These are phyloP conservation scores for Solanum chacoense DNA, from an alignment of 305 asterid species.

Conservation along the genomic window DNA sequence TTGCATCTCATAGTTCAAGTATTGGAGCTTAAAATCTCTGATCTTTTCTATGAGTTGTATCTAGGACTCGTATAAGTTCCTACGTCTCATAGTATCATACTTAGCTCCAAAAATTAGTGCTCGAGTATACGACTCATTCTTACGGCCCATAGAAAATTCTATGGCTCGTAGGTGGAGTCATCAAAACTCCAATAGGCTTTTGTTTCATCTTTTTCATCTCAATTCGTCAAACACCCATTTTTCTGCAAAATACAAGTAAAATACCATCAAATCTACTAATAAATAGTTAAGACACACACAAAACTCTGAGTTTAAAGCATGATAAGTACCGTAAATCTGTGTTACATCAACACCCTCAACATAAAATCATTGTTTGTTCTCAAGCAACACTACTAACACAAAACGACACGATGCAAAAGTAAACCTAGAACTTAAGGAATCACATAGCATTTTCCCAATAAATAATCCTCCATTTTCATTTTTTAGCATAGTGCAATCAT, in stretches of 20 bases:
- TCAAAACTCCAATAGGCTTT: neutral
- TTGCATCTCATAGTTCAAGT: neutral
- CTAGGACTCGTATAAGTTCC: neutral
- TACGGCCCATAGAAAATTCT: neutral
- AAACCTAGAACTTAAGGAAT: neutral
- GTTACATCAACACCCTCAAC: neutral
- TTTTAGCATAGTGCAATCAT: neutral
- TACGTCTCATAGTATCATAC: neutral
- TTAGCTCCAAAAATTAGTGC: neutral
- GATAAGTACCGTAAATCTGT: neutral
- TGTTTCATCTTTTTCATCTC: neutral
- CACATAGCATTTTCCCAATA: neutral
- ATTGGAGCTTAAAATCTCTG: neutral
- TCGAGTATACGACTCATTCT: neutral
- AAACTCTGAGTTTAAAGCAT: neutral
- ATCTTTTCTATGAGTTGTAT: too few species aligned
- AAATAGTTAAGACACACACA: neutral
- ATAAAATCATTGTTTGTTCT: neutral
- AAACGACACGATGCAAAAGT: neutral
- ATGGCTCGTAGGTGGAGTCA: neutral
- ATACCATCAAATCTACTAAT: neutral
- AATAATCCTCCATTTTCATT: neutral
- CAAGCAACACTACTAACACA: neutral
- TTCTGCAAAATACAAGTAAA: neutral
- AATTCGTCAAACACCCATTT: neutral